These are phyloP conservation scores for Dendrothele bispora DNA, from an alignment of 768 basidiomycete species.

Conservation along the genomic window DNA sequence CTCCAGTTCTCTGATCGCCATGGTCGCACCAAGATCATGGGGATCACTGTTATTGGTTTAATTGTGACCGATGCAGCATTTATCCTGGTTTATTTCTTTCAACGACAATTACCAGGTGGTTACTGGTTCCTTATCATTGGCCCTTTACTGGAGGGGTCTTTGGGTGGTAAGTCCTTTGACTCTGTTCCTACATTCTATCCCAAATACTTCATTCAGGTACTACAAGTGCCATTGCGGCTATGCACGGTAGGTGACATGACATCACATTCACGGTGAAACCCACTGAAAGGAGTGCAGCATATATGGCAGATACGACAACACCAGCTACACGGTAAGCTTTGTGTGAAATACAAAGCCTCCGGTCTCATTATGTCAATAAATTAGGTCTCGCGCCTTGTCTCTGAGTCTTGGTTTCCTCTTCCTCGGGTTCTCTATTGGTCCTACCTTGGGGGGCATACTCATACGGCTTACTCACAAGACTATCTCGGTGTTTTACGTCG, in stretches of 20 bases:
- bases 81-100: slow-evolving; percentile 61
- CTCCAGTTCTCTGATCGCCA: slow-evolving; percentile 71
- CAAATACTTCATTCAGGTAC: slow-evolving; percentile 39
- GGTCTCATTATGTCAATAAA: slow-evolving; percentile 4
- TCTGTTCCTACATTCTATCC: slow-evolving; percentile 2
- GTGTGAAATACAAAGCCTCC: background rate
- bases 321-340: slow-evolving; percentile 49
- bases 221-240: slow-evolving; percentile 48
- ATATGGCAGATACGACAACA: slow-evolving; percentile 66
- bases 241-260: too few species aligned
- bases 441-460: slow-evolving; percentile 60
- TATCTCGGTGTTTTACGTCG: slow-evolving; percentile 73
- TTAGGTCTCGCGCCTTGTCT: slow-evolving; percentile 66
- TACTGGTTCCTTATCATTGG: slow-evolving; percentile 79
- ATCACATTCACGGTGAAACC: too few species aligned
- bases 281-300: too few species aligned
- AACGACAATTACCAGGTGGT: slow-evolving; percentile 67
- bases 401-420: slow-evolving; percentile 67
- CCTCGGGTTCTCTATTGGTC: slow-evolving; percentile 71
- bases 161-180: slow-evolving; percentile 64
- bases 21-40: slow-evolving; percentile 68
- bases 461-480: slow-evolving; percentile 54
- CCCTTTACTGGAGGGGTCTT: slow-evolving; percentile 61
- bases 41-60: slow-evolving; percentile 59
- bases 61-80: slow-evolving; percentile 65